A percentile compares a stretch with the other conserved stretches of the same genome.
phyloP scores from a whole-genome alignment of 1,139 yeast genomes.

The Suhomyces bokatorum region DNA sequence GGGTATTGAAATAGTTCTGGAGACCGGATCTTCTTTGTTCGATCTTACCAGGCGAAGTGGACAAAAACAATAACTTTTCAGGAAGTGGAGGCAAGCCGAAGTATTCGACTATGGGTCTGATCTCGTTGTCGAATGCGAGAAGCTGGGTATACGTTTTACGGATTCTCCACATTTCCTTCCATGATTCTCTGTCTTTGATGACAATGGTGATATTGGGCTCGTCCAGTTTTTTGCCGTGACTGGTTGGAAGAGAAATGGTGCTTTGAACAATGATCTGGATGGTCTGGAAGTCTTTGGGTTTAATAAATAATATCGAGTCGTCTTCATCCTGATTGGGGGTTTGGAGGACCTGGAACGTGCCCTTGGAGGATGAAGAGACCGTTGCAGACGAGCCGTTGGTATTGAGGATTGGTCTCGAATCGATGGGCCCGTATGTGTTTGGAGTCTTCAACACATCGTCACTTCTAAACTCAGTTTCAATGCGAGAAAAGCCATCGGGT shows the following conservation, averaged over 20 bases:
- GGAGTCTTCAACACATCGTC: conserved; percentile 17
- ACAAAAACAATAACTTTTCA: conserved; percentile 55
- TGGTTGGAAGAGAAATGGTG: conserved; percentile 48
- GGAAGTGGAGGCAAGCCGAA: conserved; percentile 65
- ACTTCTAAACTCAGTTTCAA: conserved; percentile 1
- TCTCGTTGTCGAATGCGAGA: conserved; percentile 53
- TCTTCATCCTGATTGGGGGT: conserved; percentile 32
- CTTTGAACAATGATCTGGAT: conserved; percentile 60
- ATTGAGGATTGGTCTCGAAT: conserved; percentile 9
- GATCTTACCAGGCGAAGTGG: conserved; percentile 64
- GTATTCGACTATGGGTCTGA: conserved; percentile 55
- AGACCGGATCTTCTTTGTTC: conserved; percentile 58
- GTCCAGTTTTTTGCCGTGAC: conserved; percentile 40
- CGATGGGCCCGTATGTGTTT: conserved; percentile 8
- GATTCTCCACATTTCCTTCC: conserved; percentile 72
- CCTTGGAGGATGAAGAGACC: conserved; percentile 5
- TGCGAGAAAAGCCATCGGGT: conserved; percentile 14
- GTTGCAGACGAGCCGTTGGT: conserved; percentile 11
- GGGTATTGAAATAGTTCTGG: conserved; percentile 60
- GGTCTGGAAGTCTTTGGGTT: conserved; percentile 67
- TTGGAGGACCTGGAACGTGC: conserved; percentile 28
- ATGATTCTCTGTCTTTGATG: conserved; percentile 56
- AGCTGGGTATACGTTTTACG: conserved; percentile 61
- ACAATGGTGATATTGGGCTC: conserved; percentile 64
- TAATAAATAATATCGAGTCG: conserved; percentile 48